Evolutionary conservation across 352 stramenopile genomes (phyloP), one percentile per base, ranked within the genome.

Genomic region (Globisporangium mamillatum): DNA sequence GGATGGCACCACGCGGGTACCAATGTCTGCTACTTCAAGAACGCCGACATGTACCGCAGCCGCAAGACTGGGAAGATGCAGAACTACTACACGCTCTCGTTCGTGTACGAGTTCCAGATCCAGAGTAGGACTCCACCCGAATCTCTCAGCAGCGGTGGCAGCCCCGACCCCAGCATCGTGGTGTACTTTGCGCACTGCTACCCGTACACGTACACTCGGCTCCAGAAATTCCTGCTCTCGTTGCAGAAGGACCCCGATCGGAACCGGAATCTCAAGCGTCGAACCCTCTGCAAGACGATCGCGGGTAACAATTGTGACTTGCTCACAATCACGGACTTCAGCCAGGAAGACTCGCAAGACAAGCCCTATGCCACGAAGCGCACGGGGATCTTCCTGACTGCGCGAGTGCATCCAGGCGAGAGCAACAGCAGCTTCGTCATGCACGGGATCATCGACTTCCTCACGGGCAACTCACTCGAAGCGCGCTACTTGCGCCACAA

Each of bases 351-450:
- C 65, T 75, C 87, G n/a, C 14, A 38, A 25, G 54, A 76, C 65
- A 4, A 74, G 60, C 41, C 52, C 22, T 29, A 65, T 41, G 5
- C 27, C n/a, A 63, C 58, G 18, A 46, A 70, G 18, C 86, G 89
- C 22, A 78, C 78, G 6, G 86, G 76, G 8, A 76, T 97, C 22
- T 76, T 97, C n/a, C 69, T 97, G 52, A 92, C 85, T 1, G 91
- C 86, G 24, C 77, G 91, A 18, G 89, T 97, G 25, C 92, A 97
- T 63, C 91, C 92, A 14, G 90, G 90, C 7, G 92, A 98, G 68
- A 93, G 85, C 72, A 96, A 96, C 68, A 88, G 82, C 50, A 96
- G 84, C 67, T 98, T 90, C 57, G 69, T 98, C 36, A 96, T 97
- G 81, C 81, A 97, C 54, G 93, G 93, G 16, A 80, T 98, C 41